Base-by-base conservation (phyloP, 2,329 filamentous ascomycete species). In the Biscogniauxia sp. region DNA sequence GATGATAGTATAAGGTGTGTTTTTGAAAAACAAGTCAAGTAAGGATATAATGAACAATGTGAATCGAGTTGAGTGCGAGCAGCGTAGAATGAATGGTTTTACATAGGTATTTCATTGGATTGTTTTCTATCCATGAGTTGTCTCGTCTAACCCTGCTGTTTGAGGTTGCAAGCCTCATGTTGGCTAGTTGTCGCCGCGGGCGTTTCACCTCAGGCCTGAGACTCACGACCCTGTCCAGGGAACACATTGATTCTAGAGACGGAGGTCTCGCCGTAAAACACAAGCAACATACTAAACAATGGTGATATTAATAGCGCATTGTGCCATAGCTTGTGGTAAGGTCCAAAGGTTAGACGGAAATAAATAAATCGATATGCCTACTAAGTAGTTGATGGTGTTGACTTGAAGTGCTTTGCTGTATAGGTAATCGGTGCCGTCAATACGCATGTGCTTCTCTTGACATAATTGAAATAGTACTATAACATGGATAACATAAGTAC, bases 171-270 rank as follows among this genome's bases (percentile, higher is more conserved):
- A n/a, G 52, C 25, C 5, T 26, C 28, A 9, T 50, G 23, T 37
- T 56, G 53, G 25, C 41, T 49, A 54, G 53, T 20, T 64, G 64
- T 61, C 58, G 64, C 64, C 58, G 52, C 25, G 50, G 59, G 53
- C 59, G 64, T 66, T 66, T 66, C 61, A 55, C 49, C 57, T 58
- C 53, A 19, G 55, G 54, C 61, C 54, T 64, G 62, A 66, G 60
- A 57, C 37, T 45, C 37, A 15, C 17, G 37, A 45, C 17, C 37
- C 17, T 15, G 37, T 32, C 28, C 6, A n/a, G n/a, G 37, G 37
- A 11, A 6, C 37, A 17, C 15, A 13, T 17, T 17, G 15, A n/a
- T 37, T 57, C 51, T 37, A 53, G n/a, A 37, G 51, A 20, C 59
- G 23, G 54, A 61, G 63, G 52, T 54, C 49, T 26, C 41, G 13